phyloP scores from a whole-genome alignment of 148 eudicot genomes.

The Nyssa sinensis region DNA sequence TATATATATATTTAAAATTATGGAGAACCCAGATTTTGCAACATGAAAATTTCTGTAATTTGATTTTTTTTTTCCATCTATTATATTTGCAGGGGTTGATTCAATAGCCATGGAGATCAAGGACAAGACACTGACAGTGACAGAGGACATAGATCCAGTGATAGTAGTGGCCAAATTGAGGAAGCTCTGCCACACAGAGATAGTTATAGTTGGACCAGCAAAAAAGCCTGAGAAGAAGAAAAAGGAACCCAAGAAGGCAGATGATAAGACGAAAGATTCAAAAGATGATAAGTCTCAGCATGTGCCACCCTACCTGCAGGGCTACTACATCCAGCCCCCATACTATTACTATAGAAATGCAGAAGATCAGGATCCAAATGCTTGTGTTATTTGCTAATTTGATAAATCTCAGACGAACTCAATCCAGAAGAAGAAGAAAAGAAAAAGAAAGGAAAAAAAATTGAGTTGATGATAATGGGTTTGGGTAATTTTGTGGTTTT shows the following conservation, averaged over 20 bases:
- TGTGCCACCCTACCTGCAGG: slow-evolving; percentile 7
- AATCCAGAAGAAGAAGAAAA: no score
- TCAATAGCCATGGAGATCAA: slow-evolving; percentile 60
- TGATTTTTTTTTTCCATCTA: background rate
- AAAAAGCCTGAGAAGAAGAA: slow-evolving; percentile 54
- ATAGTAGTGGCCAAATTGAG: slow-evolving; percentile 46
- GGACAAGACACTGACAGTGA: slow-evolving; percentile 55
- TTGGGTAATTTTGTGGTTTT: no score
- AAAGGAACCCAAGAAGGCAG: slow-evolving; percentile 34
- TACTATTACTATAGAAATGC: slow-evolving; percentile 19
- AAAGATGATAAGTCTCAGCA: background rate
- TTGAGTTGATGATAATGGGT: no score
- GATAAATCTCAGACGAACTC: no score
- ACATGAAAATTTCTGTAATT: background rate
- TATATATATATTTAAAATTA: no score
- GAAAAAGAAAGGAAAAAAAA: no score
- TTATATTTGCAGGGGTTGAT: slow-evolving; percentile 54
- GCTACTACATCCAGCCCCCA: slow-evolving; percentile 11
- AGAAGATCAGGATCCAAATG: slow-evolving; percentile 58
- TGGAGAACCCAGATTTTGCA: background rate
- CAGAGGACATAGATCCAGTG: slow-evolving; percentile 61
- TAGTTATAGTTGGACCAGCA: slow-evolving; percentile 58
- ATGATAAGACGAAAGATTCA: slow-evolving; percentile 12
- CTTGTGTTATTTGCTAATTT: slow-evolving; percentile 59
- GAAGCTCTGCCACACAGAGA: slow-evolving; percentile 44